phyloP scores from a whole-genome alignment of 257 asterid species.

The Leonotis leonurus region DNA sequence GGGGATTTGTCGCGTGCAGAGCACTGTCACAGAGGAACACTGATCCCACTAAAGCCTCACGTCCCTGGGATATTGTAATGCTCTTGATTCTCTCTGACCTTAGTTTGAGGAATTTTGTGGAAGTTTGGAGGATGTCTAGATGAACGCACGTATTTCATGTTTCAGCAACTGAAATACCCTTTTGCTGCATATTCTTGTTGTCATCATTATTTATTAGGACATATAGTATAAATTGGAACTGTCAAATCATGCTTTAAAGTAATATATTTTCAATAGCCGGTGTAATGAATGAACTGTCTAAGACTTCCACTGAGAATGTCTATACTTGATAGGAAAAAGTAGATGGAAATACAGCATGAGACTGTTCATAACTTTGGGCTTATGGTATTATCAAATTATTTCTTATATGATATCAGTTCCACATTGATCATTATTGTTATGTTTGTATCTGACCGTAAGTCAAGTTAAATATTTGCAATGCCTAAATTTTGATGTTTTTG shows the following conservation, averaged over 20 bases:
- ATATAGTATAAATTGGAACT: background rate
- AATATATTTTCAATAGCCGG: background rate
- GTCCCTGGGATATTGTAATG: conserved; percentile 93
- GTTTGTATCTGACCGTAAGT: conserved; percentile 5
- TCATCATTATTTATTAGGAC: background rate
- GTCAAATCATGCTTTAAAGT: background rate
- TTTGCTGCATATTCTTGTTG: background rate
- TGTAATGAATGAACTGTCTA: background rate
- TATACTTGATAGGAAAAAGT: background rate
- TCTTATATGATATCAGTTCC: conserved; percentile 1
- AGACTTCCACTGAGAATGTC: background rate
- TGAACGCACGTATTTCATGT: conserved; percentile 1
- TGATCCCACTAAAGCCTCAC: conserved; percentile 90
- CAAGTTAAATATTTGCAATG: background rate
- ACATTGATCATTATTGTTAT: background rate
- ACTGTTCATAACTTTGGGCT: background rate
- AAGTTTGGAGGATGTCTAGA: conserved; percentile 9
- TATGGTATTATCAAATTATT: background rate
- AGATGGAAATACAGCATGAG: background rate
- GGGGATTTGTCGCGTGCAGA: conserved; percentile 91
- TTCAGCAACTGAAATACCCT: background rate
- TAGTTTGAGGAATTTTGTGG: conserved; percentile 8
- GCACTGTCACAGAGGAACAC: conserved; percentile 81
- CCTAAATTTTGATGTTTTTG: background rate
- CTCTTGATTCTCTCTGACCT: conserved; percentile 12